These are phyloP conservation scores for Microbotryum scabiosae DNA, from an alignment of 1,284 basidiomycete genomes.

Conservation along the genomic window DNA sequence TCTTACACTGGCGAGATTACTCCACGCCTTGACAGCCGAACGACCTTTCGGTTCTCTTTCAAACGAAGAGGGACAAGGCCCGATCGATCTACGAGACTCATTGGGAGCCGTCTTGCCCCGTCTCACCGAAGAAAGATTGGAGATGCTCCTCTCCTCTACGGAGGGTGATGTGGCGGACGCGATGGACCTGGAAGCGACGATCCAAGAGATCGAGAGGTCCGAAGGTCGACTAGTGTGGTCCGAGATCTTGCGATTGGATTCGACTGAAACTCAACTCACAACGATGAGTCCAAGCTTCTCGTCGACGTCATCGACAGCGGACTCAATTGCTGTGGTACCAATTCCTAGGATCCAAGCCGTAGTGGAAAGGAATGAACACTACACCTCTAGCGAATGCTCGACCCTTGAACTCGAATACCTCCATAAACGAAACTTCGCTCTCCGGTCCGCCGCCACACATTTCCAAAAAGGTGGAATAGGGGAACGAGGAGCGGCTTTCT, in stretches of 20 bases:
- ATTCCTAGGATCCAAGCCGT: neutral
- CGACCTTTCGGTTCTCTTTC: slow-evolving; percentile 18
- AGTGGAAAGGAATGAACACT: neutral
- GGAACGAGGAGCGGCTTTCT: slow-evolving; percentile 25
- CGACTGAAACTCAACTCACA: no score
- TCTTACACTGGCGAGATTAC: slow-evolving; percentile 14
- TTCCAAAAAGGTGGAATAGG: slow-evolving; percentile 23
- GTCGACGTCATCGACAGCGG: neutral
- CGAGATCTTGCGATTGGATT: slow-evolving; percentile 7
- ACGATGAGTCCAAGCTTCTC: no score
- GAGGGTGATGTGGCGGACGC: slow-evolving; percentile 24
- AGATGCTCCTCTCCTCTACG: slow-evolving; percentile 15
- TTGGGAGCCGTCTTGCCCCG: slow-evolving; percentile 4
- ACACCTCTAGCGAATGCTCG: slow-evolving; percentile 9
- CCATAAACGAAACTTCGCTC: slow-evolving; percentile 35
- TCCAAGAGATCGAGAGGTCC: slow-evolving; percentile 9
- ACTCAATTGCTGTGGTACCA: neutral
- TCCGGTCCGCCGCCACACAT: slow-evolving; percentile 34
- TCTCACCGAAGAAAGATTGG: neutral
- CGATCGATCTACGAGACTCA: slow-evolving; percentile 8
- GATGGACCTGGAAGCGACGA: slow-evolving; percentile 21
- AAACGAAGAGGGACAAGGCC: neutral
- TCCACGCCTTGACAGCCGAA: slow-evolving; percentile 12
- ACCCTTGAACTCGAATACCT: slow-evolving; percentile 33
- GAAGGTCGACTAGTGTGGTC: slow-evolving; percentile 15